phyloP scores from a whole-genome alignment of 2,329 filamentous ascomycete genomes.

The Bipolaris gigantea region DNA sequence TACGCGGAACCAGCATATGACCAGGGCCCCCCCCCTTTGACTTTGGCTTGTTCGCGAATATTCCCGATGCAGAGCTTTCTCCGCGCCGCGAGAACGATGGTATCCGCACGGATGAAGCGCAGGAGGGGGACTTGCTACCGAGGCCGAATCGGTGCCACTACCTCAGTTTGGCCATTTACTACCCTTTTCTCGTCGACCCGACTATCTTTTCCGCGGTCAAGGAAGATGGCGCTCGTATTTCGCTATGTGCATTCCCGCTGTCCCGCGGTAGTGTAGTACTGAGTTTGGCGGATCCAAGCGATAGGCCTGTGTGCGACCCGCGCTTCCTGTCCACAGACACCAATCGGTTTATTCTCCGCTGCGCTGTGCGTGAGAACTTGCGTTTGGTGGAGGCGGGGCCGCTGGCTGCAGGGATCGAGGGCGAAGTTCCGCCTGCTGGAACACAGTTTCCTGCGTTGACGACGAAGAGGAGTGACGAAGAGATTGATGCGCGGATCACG shows the following conservation, averaged over 20 bases:
- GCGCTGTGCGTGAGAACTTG: slow-evolving; percentile 17
- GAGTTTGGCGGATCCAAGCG: slow-evolving; percentile 15
- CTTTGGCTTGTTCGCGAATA: slow-evolving; percentile 16
- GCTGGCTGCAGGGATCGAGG: slow-evolving; percentile 11
- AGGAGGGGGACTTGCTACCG: slow-evolving; percentile 5
- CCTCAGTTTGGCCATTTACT: slow-evolving; percentile 18
- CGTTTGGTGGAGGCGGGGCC: slow-evolving; percentile 13
- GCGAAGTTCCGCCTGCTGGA: slow-evolving; percentile 20
- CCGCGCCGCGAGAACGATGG: slow-evolving; percentile 4
- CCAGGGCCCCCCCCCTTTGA: slow-evolving; percentile 21
- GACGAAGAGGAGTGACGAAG: slow-evolving; percentile 23
- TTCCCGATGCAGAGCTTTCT: slow-evolving; percentile 14
- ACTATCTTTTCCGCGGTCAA: slow-evolving; percentile 9
- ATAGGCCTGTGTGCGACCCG: slow-evolving; percentile 25
- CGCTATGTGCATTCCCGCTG: slow-evolving; percentile 19
- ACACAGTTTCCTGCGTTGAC: slow-evolving; percentile 9
- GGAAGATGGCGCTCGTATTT: slow-evolving; percentile 16
- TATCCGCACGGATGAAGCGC: background rate
- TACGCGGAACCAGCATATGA: slow-evolving; percentile 20
- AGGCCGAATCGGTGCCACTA: slow-evolving; percentile 16
- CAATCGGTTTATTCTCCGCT: slow-evolving; percentile 25
- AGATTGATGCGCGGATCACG: slow-evolving; percentile 28
- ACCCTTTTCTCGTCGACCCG: slow-evolving; percentile 7
- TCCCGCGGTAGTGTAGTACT: slow-evolving; percentile 29
- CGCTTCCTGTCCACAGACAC: slow-evolving; percentile 25